These are phyloP conservation scores for grape (Vitis vinifera) DNA, from an alignment of 164 flowering plant species.

Conservation along the genomic window ASM3070453v1 NC_081810.1:24366501-24367000, in stretches of 20 bases:
- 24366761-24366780: slow-evolving; percentile 10
- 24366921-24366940: slow-evolving; percentile 32
- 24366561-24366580: too few species aligned
- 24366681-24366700: slow-evolving; percentile 24
- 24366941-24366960: slow-evolving; percentile 56
- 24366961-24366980: slow-evolving; percentile 65
- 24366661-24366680: too few species aligned
- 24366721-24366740: slow-evolving; percentile 49
- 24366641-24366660: too few species aligned
- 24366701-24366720: slow-evolving; percentile 42
- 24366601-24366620: too few species aligned
- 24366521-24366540: too few species aligned
- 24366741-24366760: slow-evolving; percentile 68
- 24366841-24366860: too few species aligned
- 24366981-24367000: slow-evolving; percentile 58
- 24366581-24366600: too few species aligned
- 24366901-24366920: slow-evolving; percentile 45
- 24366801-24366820: background rate
- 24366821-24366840: background rate
- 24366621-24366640: too few species aligned
- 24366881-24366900: slow-evolving; percentile 52
- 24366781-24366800: too few species aligned
- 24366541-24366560: too few species aligned
- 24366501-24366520: slow-evolving; percentile 16
- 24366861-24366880: slow-evolving; percentile 25